A percentile compares a stretch with the other conserved stretches of the same genome.
Evolutionary conservation across 257 asterid species (phyloP).

Genomic region (Paraleonurus japonicus): DNA sequence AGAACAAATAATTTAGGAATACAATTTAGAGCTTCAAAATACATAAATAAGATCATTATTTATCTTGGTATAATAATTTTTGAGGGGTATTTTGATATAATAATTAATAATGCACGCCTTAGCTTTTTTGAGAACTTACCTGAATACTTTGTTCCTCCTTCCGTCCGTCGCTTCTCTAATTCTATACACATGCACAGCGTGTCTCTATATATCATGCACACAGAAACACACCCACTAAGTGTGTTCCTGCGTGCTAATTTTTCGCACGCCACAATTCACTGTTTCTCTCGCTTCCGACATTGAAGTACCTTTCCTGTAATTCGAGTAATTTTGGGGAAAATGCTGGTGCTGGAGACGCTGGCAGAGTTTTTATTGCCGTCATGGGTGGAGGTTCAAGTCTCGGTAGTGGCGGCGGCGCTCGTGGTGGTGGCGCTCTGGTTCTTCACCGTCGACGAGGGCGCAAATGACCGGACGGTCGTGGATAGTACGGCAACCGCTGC

Average conservation of each 20-base stretch:
- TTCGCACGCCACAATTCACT: conserved; percentile 5
- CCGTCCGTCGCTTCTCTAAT: conserved; percentile 4
- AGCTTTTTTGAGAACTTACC: conserved; percentile 15
- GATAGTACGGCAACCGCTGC: conserved; percentile 19
- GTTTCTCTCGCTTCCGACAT: background rate
- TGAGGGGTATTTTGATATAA: background rate
- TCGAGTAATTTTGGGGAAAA: conserved; percentile 26
- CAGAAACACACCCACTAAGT: conserved; percentile 20
- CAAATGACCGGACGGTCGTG: conserved; percentile 35
- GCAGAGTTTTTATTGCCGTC: conserved; percentile 65
- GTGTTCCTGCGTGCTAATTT: conserved; percentile 23
- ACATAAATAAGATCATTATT: background rate
- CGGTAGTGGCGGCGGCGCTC: conserved; percentile 68
- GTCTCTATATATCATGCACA: conserved; percentile 40
- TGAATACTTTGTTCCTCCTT: conserved; percentile 10
- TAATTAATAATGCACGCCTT: conserved; percentile 28
- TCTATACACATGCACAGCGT: conserved; percentile 27
- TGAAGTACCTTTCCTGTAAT: background rate
- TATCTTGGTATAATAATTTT: too few species aligned
- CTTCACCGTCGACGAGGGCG: conserved; percentile 39
- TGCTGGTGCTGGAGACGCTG: conserved; percentile 44
- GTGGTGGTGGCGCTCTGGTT: conserved; percentile 55
- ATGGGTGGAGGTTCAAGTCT: conserved; percentile 86
- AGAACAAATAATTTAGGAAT: too few species aligned
- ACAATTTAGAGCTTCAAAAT: too few species aligned